These are phyloP conservation scores for Sindora glabra DNA, from an alignment of 306 rosid species.

Conservation along the genomic window DNA sequence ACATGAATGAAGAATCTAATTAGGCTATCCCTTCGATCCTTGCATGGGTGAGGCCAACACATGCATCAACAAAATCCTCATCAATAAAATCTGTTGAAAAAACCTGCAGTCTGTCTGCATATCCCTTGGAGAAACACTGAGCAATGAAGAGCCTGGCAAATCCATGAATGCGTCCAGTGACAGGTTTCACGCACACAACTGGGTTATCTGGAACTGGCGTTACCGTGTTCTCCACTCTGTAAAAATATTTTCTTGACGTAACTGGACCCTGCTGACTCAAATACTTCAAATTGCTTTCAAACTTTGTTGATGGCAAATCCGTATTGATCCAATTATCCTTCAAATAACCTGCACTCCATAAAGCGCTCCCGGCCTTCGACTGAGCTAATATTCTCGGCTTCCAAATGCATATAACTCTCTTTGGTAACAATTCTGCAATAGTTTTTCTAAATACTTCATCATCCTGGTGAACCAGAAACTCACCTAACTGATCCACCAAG, in stretches of 20 bases:
- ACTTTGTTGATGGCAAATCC: conserved; percentile 81
- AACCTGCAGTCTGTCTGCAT: conserved; percentile 55
- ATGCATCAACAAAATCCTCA: conserved; percentile 76
- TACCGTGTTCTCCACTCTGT: conserved; percentile 90
- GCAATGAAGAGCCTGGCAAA: conserved; percentile 64
- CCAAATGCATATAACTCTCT: conserved; percentile 74
- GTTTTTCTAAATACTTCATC: conserved; percentile 55
- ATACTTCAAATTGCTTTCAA: conserved; percentile 67
- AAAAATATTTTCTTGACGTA: conserved; percentile 54
- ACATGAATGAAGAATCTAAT: background rate
- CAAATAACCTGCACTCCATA: conserved; percentile 62
- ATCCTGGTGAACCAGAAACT: conserved; percentile 56
- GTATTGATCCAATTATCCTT: conserved; percentile 81
- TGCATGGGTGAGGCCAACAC: conserved; percentile 64
- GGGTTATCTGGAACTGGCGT: conserved; percentile 81
- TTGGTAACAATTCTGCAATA: conserved; percentile 54
- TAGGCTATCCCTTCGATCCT: conserved; percentile 68
- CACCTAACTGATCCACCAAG: conserved; percentile 58
- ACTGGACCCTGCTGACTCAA: conserved; percentile 58
- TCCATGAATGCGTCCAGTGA: conserved; percentile 57
- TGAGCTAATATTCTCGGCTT: conserved; percentile 66
- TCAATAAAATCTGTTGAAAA: conserved; percentile 75
- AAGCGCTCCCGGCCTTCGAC: conserved; percentile 50
- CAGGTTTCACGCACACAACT: conserved; percentile 67
- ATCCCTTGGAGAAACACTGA: conserved; percentile 41